These are phyloP conservation scores for Saccharomyces hybrid DNA, from an alignment of 1,139 yeast species.

Conservation along the genomic window DNA sequence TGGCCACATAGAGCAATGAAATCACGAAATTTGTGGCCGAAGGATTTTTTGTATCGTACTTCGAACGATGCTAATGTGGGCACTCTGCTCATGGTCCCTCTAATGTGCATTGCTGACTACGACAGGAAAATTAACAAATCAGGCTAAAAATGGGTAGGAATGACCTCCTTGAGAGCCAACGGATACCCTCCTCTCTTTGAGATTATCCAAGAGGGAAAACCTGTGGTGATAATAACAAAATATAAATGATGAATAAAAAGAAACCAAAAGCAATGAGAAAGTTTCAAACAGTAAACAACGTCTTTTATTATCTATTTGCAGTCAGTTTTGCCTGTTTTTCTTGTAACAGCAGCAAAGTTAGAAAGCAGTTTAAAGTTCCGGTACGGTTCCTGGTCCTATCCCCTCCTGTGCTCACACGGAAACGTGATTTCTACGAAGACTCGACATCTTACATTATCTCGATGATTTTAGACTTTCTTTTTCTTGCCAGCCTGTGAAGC, in stretches of 20 bases:
- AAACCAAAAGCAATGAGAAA: background rate
- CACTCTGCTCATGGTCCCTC: slow-evolving; percentile 20
- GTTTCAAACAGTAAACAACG: background rate
- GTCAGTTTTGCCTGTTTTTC: background rate
- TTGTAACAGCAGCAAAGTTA: background rate
- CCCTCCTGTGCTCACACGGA: background rate
- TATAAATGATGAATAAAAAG: background rate
- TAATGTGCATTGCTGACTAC: slow-evolving; percentile 7
- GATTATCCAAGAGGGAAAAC: background rate
- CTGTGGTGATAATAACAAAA: background rate
- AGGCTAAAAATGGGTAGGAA: slow-evolving; percentile 1
- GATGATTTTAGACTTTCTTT: background rate
- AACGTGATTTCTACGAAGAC: background rate
- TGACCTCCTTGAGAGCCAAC: background rate
- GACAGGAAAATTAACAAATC: slow-evolving; percentile 3
- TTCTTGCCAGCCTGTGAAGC: background rate
- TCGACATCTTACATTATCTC: background rate
- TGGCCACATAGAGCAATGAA: slow-evolving; percentile 29
- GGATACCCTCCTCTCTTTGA: background rate
- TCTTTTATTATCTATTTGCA: background rate
- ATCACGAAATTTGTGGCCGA: slow-evolving; percentile 36
- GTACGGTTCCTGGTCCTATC: background rate
- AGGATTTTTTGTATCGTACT: slow-evolving; percentile 27
- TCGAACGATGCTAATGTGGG: slow-evolving; percentile 25
- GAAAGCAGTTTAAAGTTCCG: background rate